Evolutionary conservation across 768 basidiomycete species (phyloP), one percentile per base, ranked within the genome.

Genomic region (Auriscalpium microsporum): DNA sequence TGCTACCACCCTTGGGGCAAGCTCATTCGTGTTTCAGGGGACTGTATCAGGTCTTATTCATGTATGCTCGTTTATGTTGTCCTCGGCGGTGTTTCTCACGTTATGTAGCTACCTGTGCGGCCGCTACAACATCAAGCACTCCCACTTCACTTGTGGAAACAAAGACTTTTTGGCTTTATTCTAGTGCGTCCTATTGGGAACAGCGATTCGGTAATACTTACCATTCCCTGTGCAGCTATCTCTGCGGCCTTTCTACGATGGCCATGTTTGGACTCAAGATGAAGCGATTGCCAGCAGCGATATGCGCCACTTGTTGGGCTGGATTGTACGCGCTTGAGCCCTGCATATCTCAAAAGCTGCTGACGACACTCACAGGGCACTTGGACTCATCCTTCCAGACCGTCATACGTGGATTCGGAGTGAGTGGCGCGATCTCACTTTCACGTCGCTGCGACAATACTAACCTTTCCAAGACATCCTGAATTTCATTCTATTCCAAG

Each of bases 401-500:
- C 69, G 62, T 19, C 58, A 63, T 40, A 60, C 62, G 9, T 77
- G 73, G 69, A 57, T 71, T 19, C 66, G 72, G 48, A 71, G 75
- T 77, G 48, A 48, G 73, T 67, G 13, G 45, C 9, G n/a, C 14
- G n/a, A 21, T 21, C 19, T 44, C 35, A 23, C 48, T 45, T 4
- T 33, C 53, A 45, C 51, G 10, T 23, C 34, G 10, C 33, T 46
- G n/a, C n/a, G 21, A 64, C 45, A 16, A 47, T 53, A n/a, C 23
- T 17, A 23, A 48, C 28, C 19, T 47, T 48, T 40, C 34, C 10
- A 58, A 84, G 82, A 78, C 64, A 73, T 83, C 68, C 76, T 87
- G 63, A 82, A 85, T 71, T 87, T 89, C 63, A 68, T 85, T 52
- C 64, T 89, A n/a, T 94, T 87, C 67, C 87, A 92, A 58, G 75